Base-by-base conservation (phyloP, 2,329 filamentous ascomycete species). In the Exophiala lecanii-corni region DNA sequence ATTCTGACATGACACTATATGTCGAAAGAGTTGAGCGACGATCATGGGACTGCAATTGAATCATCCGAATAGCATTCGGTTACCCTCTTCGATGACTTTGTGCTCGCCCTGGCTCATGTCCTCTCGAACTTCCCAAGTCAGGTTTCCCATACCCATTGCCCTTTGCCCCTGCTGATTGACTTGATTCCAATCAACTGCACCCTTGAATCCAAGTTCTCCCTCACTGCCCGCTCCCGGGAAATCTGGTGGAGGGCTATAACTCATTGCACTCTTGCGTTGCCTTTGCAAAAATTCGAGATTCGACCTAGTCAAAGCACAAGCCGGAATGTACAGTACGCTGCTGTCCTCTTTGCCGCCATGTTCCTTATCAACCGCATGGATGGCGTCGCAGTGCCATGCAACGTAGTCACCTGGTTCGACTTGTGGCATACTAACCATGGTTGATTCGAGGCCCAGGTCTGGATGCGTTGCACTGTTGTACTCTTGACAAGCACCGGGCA, bases 271-370 rank as follows among this genome's bases (percentile, higher is more conserved):
- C n/a, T 78, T 71, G 15, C 84, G 75, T 66, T 94, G 88, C 12
- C 78, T 73, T 1, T 66, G 72, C 1, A 91, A 69, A 59, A 89
- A 92, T 16, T 75, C 65, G 0, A 84, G 81, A 56, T 92, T 95
- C 28, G 72, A 67, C 40, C 82, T 77, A 1, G 88, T 94, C 20
- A 88, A 73, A 0, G 89, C 89, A 41, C 86, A 92, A 0, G 86
- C 82, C 0, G 89, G 89, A 42, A 96, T 94, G 58, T 96, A 96
- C 47, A 96, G 59, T 0, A 95, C 89, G 55, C 82, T 89, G 0
- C 85, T 88, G 62, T 96, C 89, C 0, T 69, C 64, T 2, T 66
- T 71, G 1, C 89, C 91, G 1, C 64, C 64, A 60, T 96, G 89
- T 1, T 81, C 71, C 53, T 79, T 82, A 66, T 96, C 89, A 0